Base-by-base conservation (phyloP, 495 filamentous ascomycete genomes). In the Penicillium robsamsonii region DNA sequence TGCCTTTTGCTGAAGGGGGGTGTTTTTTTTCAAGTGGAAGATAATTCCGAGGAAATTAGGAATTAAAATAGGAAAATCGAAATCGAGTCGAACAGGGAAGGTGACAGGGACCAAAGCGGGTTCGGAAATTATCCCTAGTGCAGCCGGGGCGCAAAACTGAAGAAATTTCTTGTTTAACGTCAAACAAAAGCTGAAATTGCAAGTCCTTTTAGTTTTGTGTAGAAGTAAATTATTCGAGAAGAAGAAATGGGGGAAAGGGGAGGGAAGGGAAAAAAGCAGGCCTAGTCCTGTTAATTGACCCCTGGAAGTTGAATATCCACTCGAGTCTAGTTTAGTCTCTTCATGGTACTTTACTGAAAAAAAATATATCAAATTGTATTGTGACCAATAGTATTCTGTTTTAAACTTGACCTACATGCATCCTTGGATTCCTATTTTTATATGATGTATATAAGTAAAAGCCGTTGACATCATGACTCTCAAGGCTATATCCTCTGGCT, bases 281-380 rank as follows among this genome's bases (percentile, higher is more conserved):
- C 37, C 49, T 25, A 33, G 49, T 40, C 25, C 25, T 27, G 25
- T 27, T 27, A 22, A 50, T 43, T 29, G 57, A 64, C 64, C 64
- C 65, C 65, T 67, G 65, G 65, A 65, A 64, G 64, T 63, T 56
- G 57, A 63, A 59, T 61, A 56, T 60, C 64, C 64, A 67, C 64
- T 63, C 40, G 48, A 62, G 55, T 59, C 53, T 53, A 63, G 59
- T 54, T 53, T 61, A 59, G 56, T 58, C 53, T 59, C 55, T 60
- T 57, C 61, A 61, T 54, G 49, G 45, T 54, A 55, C 47, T 55
- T 46, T 46, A 46, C 15, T 30, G 18, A 24, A 43, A 24, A 17
- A 22, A 22, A 24, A 35, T 46, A 33, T 46, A 54, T 35, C 20
- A 17, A 24, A 24, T 30, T 11, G 15, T 8, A 37, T 54, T 46